Evolutionary conservation across 495 filamentous ascomycete genomes (phyloP).

Genomic region (Bacidia gigantensis): DNA sequence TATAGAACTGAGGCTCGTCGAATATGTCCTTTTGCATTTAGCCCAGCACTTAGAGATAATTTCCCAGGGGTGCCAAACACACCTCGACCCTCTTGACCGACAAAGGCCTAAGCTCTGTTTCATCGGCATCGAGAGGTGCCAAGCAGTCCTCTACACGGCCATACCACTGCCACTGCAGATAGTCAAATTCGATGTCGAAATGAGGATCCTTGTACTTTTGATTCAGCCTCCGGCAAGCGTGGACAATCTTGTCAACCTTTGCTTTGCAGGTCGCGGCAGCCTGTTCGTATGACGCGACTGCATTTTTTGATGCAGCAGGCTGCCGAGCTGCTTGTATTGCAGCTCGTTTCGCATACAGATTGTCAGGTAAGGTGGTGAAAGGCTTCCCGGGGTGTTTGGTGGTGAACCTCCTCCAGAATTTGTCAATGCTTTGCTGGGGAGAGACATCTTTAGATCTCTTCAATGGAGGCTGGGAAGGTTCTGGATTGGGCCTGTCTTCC

Average conservation of each 20-base stretch:
- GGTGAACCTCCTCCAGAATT: constrained; percentile 67
- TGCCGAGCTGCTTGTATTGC: constrained; percentile 38
- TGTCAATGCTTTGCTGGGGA: constrained; percentile 56
- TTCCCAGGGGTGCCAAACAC: constrained; percentile 8
- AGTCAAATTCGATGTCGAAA: constrained; percentile 72
- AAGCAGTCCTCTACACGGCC: constrained; percentile 37
- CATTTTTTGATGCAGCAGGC: constrained; percentile 36
- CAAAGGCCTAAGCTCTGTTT: constrained; percentile 33
- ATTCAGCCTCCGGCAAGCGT: constrained; percentile 70
- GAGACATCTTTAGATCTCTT: background rate
- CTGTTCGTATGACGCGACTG: constrained; percentile 53
- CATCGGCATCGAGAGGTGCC: constrained; percentile 37
- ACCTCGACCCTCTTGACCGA: constrained; percentile 50
- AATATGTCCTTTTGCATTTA: no score
- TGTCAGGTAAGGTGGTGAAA: constrained; percentile 57
- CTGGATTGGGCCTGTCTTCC: background rate
- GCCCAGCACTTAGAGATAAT: constrained; percentile 70
- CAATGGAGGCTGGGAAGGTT: background rate
- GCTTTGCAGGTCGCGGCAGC: constrained; percentile 51
- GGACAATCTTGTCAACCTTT: constrained; percentile 67
- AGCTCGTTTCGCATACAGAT: constrained; percentile 48
- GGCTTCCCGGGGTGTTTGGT: constrained; percentile 49
- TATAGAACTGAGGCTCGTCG: constrained; percentile 67
- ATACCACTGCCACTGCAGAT: constrained; percentile 40
- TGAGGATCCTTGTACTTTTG: constrained; percentile 79